Percentiles rank a stretch among this genome's conserved stretches.
phyloP scores from a whole-genome alignment of 75 land plant genomes.

The Pinus taeda region DNA sequence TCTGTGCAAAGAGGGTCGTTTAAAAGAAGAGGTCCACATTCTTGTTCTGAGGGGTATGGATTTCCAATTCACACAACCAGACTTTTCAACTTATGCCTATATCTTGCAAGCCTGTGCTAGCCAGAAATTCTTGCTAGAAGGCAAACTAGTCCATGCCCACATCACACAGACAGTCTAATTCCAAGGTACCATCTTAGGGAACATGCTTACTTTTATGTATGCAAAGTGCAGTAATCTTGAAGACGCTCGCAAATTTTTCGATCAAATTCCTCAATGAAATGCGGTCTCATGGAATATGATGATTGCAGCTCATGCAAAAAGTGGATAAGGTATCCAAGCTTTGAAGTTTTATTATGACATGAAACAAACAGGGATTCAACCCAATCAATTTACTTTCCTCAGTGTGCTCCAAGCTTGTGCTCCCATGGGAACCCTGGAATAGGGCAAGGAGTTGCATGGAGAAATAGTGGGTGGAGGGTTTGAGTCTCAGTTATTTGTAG shows the following conservation, averaged over 20 bases:
- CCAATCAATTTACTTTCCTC: slow-evolving; percentile 44
- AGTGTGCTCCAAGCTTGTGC: slow-evolving; percentile 52
- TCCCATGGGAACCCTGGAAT: slow-evolving; percentile 15
- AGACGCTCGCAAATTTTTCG: neutral
- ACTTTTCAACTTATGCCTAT: neutral
- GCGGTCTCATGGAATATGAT: slow-evolving; percentile 48
- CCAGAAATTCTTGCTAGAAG: neutral
- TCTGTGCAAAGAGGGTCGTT: too few species aligned
- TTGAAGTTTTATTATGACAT: slow-evolving; percentile 31
- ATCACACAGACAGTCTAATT: neutral
- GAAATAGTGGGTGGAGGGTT: slow-evolving; percentile 26
- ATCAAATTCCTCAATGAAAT: slow-evolving; percentile 1
- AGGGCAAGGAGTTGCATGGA: slow-evolving; percentile 44
- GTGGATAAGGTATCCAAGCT: slow-evolving; percentile 34
- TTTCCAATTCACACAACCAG: neutral
- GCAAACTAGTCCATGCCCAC: slow-evolving; percentile 6
- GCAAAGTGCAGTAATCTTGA: too few species aligned
- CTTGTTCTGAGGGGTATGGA: too few species aligned
- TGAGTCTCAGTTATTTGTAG: slow-evolving; percentile 20
- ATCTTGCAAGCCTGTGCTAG: neutral
- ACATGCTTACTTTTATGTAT: neutral
- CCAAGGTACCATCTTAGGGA: neutral
- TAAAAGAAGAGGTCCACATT: too few species aligned
- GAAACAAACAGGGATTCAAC: slow-evolving; percentile 15
- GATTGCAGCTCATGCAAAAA: slow-evolving; percentile 36